Conservation (phyloP, 2,329 filamentous ascomycete species). For the Pestalotiopsis fici region DNA sequence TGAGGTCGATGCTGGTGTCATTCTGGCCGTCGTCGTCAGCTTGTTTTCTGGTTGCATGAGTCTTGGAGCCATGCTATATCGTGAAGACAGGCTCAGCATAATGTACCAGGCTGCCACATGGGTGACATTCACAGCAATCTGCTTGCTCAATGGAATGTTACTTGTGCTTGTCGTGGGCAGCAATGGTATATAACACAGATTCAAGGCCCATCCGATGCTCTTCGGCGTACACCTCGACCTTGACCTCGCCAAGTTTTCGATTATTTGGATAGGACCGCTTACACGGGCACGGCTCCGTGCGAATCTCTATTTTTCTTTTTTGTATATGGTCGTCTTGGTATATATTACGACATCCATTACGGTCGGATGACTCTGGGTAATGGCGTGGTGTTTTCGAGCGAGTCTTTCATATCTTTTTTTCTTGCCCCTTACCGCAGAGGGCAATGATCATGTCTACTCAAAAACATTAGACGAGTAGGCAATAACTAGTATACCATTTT, state of each 20-base stretch:
- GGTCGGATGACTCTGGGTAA: neutral
- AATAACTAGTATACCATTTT: neutral
- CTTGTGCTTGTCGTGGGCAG: slow-evolving; percentile 52
- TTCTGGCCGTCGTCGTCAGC: slow-evolving; percentile 68
- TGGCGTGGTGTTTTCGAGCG: neutral
- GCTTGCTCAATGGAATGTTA: slow-evolving; percentile 51
- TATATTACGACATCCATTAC: neutral
- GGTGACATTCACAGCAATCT: slow-evolving; percentile 44
- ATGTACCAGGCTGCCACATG: slow-evolving; percentile 45
- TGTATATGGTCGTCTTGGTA: neutral
- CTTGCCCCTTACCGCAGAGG: neutral
- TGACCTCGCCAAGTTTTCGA: neutral
- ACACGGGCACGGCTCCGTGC: neutral
- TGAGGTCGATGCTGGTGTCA: slow-evolving; percentile 72
- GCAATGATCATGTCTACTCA: neutral
- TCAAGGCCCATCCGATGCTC: neutral
- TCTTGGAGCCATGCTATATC: slow-evolving; percentile 58
- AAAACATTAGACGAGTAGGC: neutral
- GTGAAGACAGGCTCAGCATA: slow-evolving; percentile 44
- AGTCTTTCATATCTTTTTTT: neutral
- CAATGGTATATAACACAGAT: slow-evolving; percentile 23
- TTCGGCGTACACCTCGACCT: neutral
- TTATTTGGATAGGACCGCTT: neutral
- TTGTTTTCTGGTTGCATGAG: slow-evolving; percentile 64
- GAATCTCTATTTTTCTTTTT: neutral